Conservation (phyloP, 2,329 filamentous ascomycete species). For the Pseudogymnoascus verrucosus region DNA sequence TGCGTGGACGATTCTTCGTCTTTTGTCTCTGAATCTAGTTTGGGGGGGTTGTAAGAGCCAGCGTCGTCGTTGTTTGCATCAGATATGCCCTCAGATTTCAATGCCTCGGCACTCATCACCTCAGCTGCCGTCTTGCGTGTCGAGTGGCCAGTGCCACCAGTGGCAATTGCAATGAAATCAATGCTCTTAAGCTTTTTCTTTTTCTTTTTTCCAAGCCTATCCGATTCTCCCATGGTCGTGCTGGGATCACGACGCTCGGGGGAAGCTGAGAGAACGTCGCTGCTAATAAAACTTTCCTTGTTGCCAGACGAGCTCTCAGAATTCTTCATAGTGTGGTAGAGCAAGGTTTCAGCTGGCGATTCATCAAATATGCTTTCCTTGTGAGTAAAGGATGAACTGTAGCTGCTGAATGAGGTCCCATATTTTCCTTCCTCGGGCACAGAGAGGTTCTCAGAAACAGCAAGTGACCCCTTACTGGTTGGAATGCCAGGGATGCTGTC, state of each 20-base stretch:
- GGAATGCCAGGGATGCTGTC: neutral
- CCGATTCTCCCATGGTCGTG: neutral
- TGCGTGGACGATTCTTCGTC: neutral
- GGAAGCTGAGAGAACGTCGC: neutral
- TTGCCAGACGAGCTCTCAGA: neutral
- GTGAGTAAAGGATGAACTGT: neutral
- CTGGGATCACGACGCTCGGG: neutral
- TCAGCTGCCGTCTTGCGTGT: neutral
- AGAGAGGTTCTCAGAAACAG: neutral
- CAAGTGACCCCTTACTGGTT: neutral
- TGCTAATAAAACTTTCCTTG: neutral
- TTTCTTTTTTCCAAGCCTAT: neutral
- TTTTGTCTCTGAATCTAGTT: neutral
- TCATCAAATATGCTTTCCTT: neutral
- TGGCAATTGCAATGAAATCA: neutral
- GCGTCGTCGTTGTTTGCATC: neutral
- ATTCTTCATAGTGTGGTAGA: neutral
- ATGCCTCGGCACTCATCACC: neutral
- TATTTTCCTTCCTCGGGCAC: neutral
- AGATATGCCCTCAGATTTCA: neutral
- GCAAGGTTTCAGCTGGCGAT: neutral
- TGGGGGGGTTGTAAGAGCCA: neutral
- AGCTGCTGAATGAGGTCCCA: neutral
- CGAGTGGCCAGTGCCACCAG: neutral
- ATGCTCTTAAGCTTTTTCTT: neutral